These are phyloP conservation scores for Citrus mangshanensis DNA, from an alignment of 345 rosid genomes.

Conservation along the genomic window DNA sequence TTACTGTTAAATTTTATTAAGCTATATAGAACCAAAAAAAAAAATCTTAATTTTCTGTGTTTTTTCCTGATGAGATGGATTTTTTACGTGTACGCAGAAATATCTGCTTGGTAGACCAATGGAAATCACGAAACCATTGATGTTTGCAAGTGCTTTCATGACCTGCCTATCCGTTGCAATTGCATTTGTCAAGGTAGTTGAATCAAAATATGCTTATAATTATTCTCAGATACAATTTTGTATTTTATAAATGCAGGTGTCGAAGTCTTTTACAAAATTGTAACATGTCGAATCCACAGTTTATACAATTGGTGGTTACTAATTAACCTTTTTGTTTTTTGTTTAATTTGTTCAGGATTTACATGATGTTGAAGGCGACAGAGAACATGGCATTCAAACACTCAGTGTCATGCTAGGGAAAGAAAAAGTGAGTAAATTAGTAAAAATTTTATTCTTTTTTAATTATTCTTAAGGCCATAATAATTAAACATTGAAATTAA, in stretches of 20 bases:
- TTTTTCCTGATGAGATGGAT: no score
- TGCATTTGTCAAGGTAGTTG: constrained; percentile 27
- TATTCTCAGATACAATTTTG: no score
- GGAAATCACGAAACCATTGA: constrained; percentile 17
- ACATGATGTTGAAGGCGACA: constrained; percentile 38
- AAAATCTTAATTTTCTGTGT: neutral
- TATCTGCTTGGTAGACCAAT: constrained; percentile 34
- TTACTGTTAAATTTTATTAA: no score
- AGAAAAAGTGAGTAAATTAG: constrained; percentile 20
- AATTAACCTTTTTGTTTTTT: neutral
- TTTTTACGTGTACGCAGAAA: constrained; percentile 15
- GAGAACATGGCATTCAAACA: constrained; percentile 25
- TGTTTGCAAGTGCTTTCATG: constrained; percentile 33
- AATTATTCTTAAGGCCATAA: neutral
- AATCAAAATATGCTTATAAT: no score
- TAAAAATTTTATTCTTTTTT: neutral
- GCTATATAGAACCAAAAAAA: no score
- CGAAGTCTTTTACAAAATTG: neutral
- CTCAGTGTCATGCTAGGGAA: constrained; percentile 24
- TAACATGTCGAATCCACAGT: neutral
- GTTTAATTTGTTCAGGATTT: constrained; percentile 23
- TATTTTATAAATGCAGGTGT: no score
- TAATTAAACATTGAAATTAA: neutral
- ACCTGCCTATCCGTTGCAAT: constrained; percentile 31
- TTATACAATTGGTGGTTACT: neutral